These are phyloP conservation scores for Aspergillus sp. DNA, from an alignment of 2,329 filamentous ascomycete species.

Conservation along the genomic window DNA sequence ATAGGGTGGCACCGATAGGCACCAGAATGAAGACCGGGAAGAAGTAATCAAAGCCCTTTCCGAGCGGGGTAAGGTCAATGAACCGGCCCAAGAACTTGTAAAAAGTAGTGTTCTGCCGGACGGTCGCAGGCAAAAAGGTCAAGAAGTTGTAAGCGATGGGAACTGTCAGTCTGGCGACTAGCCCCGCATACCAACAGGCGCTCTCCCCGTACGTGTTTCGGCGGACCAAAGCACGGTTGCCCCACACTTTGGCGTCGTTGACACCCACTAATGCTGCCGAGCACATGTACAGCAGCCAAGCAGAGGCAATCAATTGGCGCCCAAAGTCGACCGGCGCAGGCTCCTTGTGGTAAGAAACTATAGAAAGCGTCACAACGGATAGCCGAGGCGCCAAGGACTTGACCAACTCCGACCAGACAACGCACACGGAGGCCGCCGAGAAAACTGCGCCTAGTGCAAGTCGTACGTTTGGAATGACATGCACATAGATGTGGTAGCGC, in stretches of 20 bases:
- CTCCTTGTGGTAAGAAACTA: constrained; percentile 69
- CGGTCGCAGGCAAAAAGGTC: constrained; percentile 74
- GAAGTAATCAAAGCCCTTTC: constrained; percentile 80
- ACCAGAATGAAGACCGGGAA: constrained; percentile 88
- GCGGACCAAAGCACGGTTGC: constrained; percentile 83
- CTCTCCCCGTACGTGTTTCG: constrained; percentile 91
- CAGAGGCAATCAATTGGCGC: constrained; percentile 78
- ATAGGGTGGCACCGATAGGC: constrained; percentile 80
- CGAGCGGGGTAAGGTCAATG: constrained; percentile 80
- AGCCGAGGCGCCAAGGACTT: constrained; percentile 77
- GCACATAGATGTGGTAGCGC: constrained; percentile 75
- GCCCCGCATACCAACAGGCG: constrained; percentile 92
- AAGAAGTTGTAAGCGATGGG: constrained; percentile 96
- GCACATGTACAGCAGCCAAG: constrained; percentile 97
- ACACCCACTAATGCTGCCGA: constrained; percentile 83
- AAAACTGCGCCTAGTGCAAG: constrained; percentile 68
- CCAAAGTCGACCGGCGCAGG: constrained; percentile 79
- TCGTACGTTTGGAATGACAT: constrained; percentile 69
- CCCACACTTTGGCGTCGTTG: constrained; percentile 95
- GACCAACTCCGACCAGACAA: constrained; percentile 92
- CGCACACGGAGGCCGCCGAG: constrained; percentile 72
- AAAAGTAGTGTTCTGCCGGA: constrained; percentile 79
- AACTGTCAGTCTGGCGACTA: constrained; percentile 89
- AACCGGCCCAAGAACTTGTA: constrained; percentile 81
- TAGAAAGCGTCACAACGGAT: constrained; percentile 66